These are phyloP conservation scores for Tephrocybe sp. DNA, from an alignment of 768 basidiomycete species.

Conservation along the genomic window DNA sequence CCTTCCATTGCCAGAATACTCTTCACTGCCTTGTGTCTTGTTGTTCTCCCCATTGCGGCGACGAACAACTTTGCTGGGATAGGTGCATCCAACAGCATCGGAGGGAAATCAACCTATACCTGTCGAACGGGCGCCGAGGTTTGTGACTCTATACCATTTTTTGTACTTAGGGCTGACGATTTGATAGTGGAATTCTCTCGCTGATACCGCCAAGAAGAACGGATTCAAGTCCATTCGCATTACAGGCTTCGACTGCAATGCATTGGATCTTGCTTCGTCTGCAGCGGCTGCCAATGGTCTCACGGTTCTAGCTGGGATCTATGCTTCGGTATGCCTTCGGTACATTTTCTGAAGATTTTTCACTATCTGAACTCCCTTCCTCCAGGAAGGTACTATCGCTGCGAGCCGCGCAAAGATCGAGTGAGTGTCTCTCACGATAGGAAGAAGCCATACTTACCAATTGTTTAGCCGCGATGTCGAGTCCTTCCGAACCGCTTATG, in stretches of 20 bases:
- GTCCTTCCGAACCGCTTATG: constrained; percentile 30
- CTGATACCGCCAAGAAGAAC: constrained; percentile 25
- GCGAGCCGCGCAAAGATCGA: constrained; percentile 24
- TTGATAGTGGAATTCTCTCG: constrained; percentile 35
- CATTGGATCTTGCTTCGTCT: constrained; percentile 32
- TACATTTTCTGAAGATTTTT: not conserved
- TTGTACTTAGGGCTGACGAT: not conserved
- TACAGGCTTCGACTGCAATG: constrained; percentile 37
- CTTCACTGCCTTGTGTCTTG: constrained; percentile 9
- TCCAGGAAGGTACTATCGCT: constrained; percentile 34
- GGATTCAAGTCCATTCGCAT: constrained; percentile 37
- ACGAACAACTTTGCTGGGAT: constrained; percentile 33
- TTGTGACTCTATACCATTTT: not conserved
- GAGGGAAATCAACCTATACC: constrained; percentile 25
- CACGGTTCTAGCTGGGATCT: constrained; percentile 35
- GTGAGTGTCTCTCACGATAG: constrained; percentile 17
- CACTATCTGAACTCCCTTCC: not conserved
- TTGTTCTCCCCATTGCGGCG: constrained; percentile 19
- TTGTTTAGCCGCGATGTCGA: constrained; percentile 32
- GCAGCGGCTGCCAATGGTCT: constrained; percentile 31
- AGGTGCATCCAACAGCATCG: constrained; percentile 32
- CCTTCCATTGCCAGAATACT: not conserved
- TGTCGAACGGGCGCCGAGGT: constrained; percentile 36
- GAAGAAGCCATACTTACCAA: not conserved
- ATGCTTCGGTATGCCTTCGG: constrained; percentile 22